Evolutionary conservation across 306 rosid species (phyloP), one percentile per base, ranked within the genome.

Genomic region (Citrullus amarus): DNA sequence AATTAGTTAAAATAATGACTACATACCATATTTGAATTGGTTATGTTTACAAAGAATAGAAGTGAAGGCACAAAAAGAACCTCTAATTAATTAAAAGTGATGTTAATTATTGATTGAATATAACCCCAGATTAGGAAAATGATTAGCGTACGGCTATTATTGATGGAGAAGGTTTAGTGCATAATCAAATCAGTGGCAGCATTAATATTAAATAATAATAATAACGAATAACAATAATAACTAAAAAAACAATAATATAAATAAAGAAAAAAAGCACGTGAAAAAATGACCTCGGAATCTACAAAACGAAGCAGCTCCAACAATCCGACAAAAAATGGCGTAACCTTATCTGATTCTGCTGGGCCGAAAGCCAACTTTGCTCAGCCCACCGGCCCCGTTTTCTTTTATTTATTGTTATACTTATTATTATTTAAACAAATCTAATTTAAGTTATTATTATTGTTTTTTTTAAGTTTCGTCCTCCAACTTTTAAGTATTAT

Each of bases 311-410:
- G 13, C 22, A 17, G 22, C 71, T 34, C 14, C 51, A 44, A 34
- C 71, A 34, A 69, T 69, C 75, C 34, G 75, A 69, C 75, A 69
- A 20, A 12, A 6, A 28, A 25, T 67, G 73, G 30, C 73, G 73
- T 0, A 18, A 18, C 51, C 73, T 67, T 39, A 67, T 67, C 73
- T 18, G 73, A 39, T 20, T 69, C 12, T 69, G 56, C 55, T 69
- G 75, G 75, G 75, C 75, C 75, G 54, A 69, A 44, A 18, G 38
- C 75, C 56, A 69, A 69, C 51, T 38, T 69, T 69, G 75, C 75
- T 44, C 75, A 69, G 75, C 75, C 75, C 75, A 20, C 38, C 34
- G 56, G 36, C 56, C 75, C 51, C 56, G 5, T 67, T 39, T 3
- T 67, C 0, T 63, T 3, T 39, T 12, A 15, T 48, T 12, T 12